Evolutionary conservation across 176 grass and related monocot genomes (phyloP).

Genomic region (Chrysopogon serrulatus): DNA sequence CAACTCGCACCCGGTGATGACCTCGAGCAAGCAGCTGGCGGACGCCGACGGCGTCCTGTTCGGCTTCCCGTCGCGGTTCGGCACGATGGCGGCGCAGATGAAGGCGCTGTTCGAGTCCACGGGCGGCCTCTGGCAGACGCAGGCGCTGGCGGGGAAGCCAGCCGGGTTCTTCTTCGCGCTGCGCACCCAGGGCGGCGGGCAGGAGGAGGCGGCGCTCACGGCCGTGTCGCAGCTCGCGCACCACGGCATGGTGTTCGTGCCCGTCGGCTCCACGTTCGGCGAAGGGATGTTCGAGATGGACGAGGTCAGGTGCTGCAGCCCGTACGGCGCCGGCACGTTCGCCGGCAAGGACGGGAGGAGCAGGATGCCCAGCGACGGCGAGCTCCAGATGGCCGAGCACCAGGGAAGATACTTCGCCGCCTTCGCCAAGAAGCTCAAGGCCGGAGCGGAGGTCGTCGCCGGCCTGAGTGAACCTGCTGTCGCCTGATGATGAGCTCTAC

Average conservation of each 20-base stretch:
- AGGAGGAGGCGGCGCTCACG: constrained; percentile 14
- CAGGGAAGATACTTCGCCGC: not conserved
- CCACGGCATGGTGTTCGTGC: not conserved
- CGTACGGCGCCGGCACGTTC: not conserved
- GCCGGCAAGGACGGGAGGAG: not conserved
- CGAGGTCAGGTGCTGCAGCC: not conserved
- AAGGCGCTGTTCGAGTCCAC: constrained; percentile 39
- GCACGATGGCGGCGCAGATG: constrained; percentile 46
- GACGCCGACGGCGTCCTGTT: constrained; percentile 39
- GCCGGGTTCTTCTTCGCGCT: constrained; percentile 35
- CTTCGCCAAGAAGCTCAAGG: not conserved
- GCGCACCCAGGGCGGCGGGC: constrained; percentile 27
- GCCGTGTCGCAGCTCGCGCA: not conserved
- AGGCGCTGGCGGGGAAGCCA: too few relatives aligned
- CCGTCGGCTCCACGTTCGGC: not conserved
- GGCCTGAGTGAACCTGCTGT: too few relatives aligned
- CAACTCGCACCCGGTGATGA: not conserved
- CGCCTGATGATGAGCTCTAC: too few relatives aligned
- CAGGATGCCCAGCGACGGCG: not conserved
- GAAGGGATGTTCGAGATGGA: too few relatives aligned
- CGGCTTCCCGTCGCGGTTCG: constrained; percentile 43
- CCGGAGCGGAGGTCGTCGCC: not conserved
- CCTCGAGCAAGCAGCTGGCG: not conserved
- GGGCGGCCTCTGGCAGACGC: constrained; percentile 31
- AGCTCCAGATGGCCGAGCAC: not conserved